Percentiles rank a stretch among this genome's conserved stretches.
These are phyloP conservation scores for Viola pubescens DNA, from an alignment of 441 rosid genomes.

Conservation along the genomic window DNA sequence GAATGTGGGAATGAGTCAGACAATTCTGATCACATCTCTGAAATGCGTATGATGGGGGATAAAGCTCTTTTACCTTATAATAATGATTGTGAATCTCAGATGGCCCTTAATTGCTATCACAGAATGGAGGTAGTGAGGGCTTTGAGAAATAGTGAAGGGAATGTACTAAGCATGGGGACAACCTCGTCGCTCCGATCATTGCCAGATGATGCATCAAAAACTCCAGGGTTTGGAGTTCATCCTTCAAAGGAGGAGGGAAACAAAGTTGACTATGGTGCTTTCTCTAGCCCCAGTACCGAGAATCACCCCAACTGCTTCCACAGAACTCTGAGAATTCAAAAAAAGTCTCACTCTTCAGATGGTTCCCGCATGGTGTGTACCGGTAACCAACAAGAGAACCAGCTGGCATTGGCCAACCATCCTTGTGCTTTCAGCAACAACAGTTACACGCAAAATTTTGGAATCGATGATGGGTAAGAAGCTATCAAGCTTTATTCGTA, in stretches of 20 bases:
- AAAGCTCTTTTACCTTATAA: slow-evolving; percentile 25
- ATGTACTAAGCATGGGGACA: slow-evolving; percentile 46
- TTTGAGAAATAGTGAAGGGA: slow-evolving; percentile 68
- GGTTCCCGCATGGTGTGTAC: slow-evolving; percentile 23
- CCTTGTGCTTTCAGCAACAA: slow-evolving; percentile 21
- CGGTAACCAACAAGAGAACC: slow-evolving; percentile 30
- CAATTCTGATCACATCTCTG: slow-evolving; percentile 33
- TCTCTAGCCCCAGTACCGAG: slow-evolving; percentile 25
- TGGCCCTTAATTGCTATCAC: slow-evolving; percentile 23
- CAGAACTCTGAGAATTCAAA: slow-evolving; percentile 28
- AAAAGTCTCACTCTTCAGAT: slow-evolving; percentile 20
- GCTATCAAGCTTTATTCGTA: neutral
- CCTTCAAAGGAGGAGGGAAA: slow-evolving; percentile 23
- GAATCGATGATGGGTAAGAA: slow-evolving; percentile 36
- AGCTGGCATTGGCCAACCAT: slow-evolving; percentile 28
- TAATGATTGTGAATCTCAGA: slow-evolving; percentile 30
- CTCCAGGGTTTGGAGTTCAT: slow-evolving; percentile 20
- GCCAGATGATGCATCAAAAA: slow-evolving; percentile 22
- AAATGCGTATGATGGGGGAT: slow-evolving; percentile 33
- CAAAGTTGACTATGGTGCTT: slow-evolving; percentile 12
- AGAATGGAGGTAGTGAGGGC: slow-evolving; percentile 36
- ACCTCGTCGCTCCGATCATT: slow-evolving; percentile 36
- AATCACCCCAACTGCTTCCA: slow-evolving; percentile 38
- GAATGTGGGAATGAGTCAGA: slow-evolving; percentile 36
- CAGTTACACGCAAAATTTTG: slow-evolving; percentile 13